Base-by-base conservation (phyloP, 306 rosid species). In the Datisca glomerata region DNA sequence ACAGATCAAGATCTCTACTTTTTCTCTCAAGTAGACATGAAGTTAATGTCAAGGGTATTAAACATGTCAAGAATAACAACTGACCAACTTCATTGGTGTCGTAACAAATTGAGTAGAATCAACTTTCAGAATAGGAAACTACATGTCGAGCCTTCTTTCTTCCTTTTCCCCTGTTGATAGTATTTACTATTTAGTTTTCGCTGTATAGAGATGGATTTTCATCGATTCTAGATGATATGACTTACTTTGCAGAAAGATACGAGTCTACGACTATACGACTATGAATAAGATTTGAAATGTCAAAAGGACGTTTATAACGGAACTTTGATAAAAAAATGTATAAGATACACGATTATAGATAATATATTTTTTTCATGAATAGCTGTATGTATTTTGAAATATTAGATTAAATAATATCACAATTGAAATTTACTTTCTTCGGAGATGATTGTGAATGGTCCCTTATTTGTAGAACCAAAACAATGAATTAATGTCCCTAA, bases 41-140 rank as follows among this genome's bases (percentile, higher is more conserved):
- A 72, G 68, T 67, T 91, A 57, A 86, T 78, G 12, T 64, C 81
- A 25, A 80, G 98, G 61, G 94, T 84, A 38, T 58, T 91, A 31
- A 78, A 68, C 68, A 91, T 91, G 96, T 70, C 92, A 11, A 73
- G 76, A 42, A 44, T 91, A 37, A 78, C 96, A 35, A 70, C 81
- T 0, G 98, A 91, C 34, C 93, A 91, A 53, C 76, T 91, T 14
- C 60, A 74, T 41, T 91, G 98, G 98, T 91, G 98, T 61, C 80
- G 68, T 31, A 70, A 63, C 43, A 91, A 84, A 68, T 56, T 91
- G 39, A 66, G 57, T 51, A 76, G 65, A 49, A 78, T 91, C 31
- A 48, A 37, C 57, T 71, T 84, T 69, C 58, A 67, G 18, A 73
- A 80, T 18, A 24, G 67, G 45, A 80, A 72, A 60, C 57, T 84